Evolutionary conservation across 306 rosid species (phyloP), one percentile per base, ranked within the genome.

Genomic region (Quercus rubra): DNA sequence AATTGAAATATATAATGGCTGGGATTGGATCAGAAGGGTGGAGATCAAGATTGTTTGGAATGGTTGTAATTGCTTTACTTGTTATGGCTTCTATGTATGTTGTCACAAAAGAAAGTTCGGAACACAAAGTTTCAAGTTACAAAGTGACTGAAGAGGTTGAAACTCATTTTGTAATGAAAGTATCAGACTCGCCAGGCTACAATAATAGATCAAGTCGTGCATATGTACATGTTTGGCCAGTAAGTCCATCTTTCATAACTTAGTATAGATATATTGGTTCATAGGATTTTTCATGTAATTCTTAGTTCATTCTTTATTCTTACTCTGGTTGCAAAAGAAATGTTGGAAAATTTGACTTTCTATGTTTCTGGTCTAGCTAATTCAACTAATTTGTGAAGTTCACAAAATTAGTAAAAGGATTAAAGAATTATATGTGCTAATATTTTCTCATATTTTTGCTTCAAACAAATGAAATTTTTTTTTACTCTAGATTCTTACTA

Each of bases 151-250:
- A 49, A 28, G 59, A 77, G 70, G 73, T 71, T 38, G 80, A 62
- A 28, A 41, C 81, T 9, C 80, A 43, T 84, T 79, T 79, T 58
- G 78, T 91, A 41, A 70, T 4, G 52, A 80, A 35, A 81, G 89
- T 90, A 70, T 57, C 79, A 19, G 85, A 82, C 79, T 91, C 89
- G 90, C 71, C 90, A 62, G 89, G 97, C 97, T 87, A 86, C 59
- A 30, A 93, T 2, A 83, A 62, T 4, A 80, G 73, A 62, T 74
- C 89, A 1, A 89, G 91, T 21, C 89, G 86, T 69, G 76, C 75
- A 15, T 97, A 89, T 73, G 88, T 85, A 17, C 98, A 89, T 73
- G 88, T 87, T 41, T 93, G 98, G 98, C 98, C 98, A 83, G 98
- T 93, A 83, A 87, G 84, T 77, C 25, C 6, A 18, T 19, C 72